Evolutionary conservation across 148 eudicot species (phyloP).

Genomic region (Dianthus caryophyllus): DNA sequence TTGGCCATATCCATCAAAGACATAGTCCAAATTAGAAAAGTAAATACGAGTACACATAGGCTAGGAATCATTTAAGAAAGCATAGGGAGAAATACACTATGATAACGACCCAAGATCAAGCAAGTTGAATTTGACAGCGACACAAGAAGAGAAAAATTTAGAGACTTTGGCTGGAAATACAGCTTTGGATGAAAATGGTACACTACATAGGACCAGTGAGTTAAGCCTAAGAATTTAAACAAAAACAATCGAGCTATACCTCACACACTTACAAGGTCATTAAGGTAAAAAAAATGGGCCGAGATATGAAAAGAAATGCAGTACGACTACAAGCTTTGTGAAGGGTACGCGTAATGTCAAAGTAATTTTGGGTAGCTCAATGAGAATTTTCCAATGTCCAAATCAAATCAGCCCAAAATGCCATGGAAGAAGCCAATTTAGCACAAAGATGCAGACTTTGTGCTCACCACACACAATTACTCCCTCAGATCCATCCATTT

Average conservation of each 20-base stretch:
- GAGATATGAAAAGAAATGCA: background rate
- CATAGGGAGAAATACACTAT: no score
- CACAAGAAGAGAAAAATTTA: background rate
- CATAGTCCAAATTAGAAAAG: no score
- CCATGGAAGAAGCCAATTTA: no score
- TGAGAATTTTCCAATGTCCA: no score
- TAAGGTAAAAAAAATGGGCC: background rate
- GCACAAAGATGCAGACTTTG: conserved; percentile 4
- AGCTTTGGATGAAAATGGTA: background rate
- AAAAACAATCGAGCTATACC: background rate
- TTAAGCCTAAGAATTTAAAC: background rate
- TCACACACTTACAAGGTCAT: background rate
- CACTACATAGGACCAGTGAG: background rate
- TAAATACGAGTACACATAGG: no score
- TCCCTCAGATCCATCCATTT: no score
- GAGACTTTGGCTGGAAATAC: background rate
- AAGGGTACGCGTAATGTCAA: no score
- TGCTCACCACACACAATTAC: background rate
- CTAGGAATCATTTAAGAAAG: no score
- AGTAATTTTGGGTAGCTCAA: no score
- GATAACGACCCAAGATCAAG: no score
- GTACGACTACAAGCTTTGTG: background rate
- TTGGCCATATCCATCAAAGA: no score
- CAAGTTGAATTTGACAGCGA: background rate
- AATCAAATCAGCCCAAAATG: no score